Conservation (phyloP, 1,284 basidiomycete species). For the Vanrija humicola region DNA sequence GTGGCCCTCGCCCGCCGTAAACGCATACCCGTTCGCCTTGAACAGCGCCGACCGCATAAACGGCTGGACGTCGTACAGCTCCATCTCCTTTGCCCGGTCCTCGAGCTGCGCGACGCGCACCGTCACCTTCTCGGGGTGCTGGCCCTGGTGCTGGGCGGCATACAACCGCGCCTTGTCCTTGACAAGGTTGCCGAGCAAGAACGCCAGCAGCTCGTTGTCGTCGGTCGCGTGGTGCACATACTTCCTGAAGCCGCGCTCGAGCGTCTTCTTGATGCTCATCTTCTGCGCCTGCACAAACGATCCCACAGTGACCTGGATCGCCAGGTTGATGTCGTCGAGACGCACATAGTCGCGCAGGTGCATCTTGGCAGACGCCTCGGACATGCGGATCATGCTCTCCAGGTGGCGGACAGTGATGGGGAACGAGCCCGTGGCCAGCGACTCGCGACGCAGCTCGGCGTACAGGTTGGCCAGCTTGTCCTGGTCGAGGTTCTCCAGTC, state of each 20-base stretch:
- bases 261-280: conserved; percentile 95
- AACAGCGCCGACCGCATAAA: conserved; percentile 86
- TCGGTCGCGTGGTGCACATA: conserved; percentile 92
- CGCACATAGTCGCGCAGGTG: conserved; percentile 93
- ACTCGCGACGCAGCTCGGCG: conserved; percentile 94
- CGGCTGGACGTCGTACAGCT: conserved; percentile 82
- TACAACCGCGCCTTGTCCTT: conserved; percentile 89
- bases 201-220: conserved; percentile 90
- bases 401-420: conserved; percentile 97
- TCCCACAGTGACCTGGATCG: conserved; percentile 89
- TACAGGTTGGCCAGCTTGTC: conserved; percentile 93
- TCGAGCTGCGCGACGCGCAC: conserved; percentile 77
- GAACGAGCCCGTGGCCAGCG: conserved; percentile 92
- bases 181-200: conserved; percentile 88
- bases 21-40: conserved; percentile 80
- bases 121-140: conserved; percentile 68
- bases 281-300: conserved; percentile 97
- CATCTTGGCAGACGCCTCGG: conserved; percentile 98
- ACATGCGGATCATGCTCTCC: conserved; percentile 99
- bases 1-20: conserved; percentile 24
- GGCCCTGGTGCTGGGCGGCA: conserved; percentile 63
- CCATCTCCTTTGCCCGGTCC: conserved; percentile 82
- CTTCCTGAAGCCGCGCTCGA: conserved; percentile 96
- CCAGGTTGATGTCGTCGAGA: conserved; percentile 92
- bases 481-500: conserved; percentile 90